Evolutionary conservation across 192 early-diverging fungal species (phyloP), one percentile per base, ranked within the genome.

Genomic region (Coemansia sp.): DNA sequence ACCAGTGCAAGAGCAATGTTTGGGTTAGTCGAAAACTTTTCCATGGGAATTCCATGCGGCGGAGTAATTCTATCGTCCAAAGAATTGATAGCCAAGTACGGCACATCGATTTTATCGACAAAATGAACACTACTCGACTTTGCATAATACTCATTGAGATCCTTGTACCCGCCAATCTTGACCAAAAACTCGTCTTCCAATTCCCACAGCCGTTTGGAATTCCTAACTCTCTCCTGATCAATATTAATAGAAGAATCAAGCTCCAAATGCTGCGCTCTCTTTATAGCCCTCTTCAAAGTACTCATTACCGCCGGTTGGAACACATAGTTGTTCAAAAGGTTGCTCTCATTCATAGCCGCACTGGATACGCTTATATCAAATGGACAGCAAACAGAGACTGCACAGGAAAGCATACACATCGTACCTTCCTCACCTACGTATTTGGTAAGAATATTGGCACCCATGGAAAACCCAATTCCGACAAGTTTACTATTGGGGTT

Each of bases 391-490:
- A 99, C 86, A 3, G 90, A 88, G 36, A 92, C 90, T 17, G 87
- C 91, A 11, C 86, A 91, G 12, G 88, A 63, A 37, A 99, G 86
- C 38, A 87, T 85, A 48, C 89, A 93, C 4, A 81, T 68, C 20
- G 85, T 74, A 11, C 89, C 89, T 45, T 89, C 90, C 65, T 96
- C 92, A 9, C 94, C 94, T 35, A 95, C 85, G 64, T 90, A 93
- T 82, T 94, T 96, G 53, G 91, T 89, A 57, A 99, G 68, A 33
- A 99, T 90, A 67, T 97, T 99, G 28, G 94, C 88, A 12, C 97
- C 97, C 68, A 99, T 85, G 35, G 92, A 94, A 68, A 95, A 99
- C 2, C 97, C 97, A 61, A 94, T 80, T 6, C 85, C 93, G 55
- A 93, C 81, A 48, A 96, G 51, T 6, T 90, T 85, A 55, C 87